Percentiles rank a stretch among this genome's conserved stretches.
Conservation (phyloP, 1,284 basidiomycete genomes). For the Amylostereum areolatum region DNA sequence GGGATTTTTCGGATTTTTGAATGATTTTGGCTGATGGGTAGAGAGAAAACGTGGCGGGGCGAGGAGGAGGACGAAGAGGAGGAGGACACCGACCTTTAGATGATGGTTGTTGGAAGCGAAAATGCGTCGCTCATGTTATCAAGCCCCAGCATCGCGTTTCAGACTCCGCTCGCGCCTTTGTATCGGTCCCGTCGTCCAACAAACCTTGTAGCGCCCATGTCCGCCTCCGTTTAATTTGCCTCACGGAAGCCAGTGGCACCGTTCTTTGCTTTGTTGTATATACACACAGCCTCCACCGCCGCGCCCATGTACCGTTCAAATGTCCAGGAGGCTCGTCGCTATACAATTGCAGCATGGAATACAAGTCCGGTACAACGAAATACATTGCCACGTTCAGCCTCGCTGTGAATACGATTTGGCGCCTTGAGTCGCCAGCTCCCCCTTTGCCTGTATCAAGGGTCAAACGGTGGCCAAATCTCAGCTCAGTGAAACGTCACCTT, state of each 20-base stretch:
- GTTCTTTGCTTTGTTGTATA: too few species aligned
- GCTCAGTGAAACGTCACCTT: conserved; percentile 44
- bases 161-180: conserved; percentile 25
- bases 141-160: conserved; percentile 19
- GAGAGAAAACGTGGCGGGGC: conserved; percentile 7
- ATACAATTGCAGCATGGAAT: background rate
- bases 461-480: conserved; percentile 8
- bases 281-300: too few species aligned
- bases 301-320: too few species aligned
- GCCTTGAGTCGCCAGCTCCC: conserved; percentile 80
- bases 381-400: conserved; percentile 36
- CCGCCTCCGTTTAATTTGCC: background rate
- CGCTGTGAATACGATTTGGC: conserved; percentile 83
- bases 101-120: conserved; percentile 36
- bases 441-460: conserved; percentile 59
- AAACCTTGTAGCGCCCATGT: background rate
- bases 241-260: background rate
- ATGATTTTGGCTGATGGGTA: conserved; percentile 32
- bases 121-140: conserved; percentile 14
- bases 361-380: conserved; percentile 8
- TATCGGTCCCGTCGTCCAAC: too few species aligned
- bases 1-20: conserved; percentile 31
- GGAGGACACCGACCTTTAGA: conserved; percentile 30
- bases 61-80: conserved; percentile 4
- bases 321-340: too few species aligned